Evolutionary conservation across 495 filamentous ascomycete species (phyloP).

Genomic region (Penicillium atrosanguineum): DNA sequence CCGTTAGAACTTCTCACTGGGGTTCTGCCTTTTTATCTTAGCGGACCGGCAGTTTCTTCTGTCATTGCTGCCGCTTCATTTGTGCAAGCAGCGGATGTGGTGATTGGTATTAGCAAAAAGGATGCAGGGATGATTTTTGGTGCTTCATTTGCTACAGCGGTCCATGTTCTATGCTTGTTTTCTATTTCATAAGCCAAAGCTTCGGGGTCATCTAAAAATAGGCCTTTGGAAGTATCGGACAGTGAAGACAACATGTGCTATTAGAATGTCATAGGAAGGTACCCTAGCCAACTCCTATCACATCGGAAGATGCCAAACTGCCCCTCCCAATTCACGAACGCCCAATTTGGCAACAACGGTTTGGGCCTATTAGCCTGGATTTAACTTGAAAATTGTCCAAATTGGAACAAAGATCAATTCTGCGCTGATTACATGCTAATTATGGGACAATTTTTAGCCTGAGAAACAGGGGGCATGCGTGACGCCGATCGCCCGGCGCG

Average conservation of each 20-base stretch:
- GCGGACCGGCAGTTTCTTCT: neutral
- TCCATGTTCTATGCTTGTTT: neutral
- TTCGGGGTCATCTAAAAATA: neutral
- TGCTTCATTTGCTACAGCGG: neutral
- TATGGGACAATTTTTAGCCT: slow-evolving; percentile 23
- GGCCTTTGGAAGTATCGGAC: neutral
- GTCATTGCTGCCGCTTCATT: neutral
- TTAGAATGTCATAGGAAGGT: neutral
- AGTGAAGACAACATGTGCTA: neutral
- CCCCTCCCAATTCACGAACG: neutral
- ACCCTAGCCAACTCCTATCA: neutral
- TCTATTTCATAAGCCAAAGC: neutral
- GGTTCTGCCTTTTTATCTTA: neutral
- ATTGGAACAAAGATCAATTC: neutral
- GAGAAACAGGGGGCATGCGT: slow-evolving; percentile 9
- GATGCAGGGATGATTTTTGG: neutral
- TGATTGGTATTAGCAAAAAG: neutral
- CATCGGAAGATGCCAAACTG: neutral
- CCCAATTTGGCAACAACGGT: neutral
- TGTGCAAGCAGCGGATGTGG: neutral
- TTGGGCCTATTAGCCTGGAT: neutral
- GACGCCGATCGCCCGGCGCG: slow-evolving; percentile 25
- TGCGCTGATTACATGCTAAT: slow-evolving; percentile 20
- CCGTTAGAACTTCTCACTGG: neutral
- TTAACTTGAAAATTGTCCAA: slow-evolving; percentile 1